Base-by-base conservation (phyloP, 495 filamentous ascomycete genomes). In the Xylaria palmicola region DNA sequence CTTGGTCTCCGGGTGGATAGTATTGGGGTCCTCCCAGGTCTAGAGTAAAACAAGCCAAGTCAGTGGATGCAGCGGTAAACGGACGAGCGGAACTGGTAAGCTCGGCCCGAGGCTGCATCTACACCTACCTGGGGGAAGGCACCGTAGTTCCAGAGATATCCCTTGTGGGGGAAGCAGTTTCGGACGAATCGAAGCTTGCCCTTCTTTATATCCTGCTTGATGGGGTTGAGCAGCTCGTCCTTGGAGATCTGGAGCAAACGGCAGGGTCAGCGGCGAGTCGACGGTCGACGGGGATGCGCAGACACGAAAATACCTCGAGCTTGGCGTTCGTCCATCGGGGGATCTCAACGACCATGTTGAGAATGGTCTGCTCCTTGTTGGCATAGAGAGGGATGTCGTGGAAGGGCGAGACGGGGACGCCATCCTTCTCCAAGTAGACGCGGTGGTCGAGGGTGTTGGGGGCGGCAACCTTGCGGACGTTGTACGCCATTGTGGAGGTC, bases 81-180 rank as follows among this genome's bases (percentile, higher is more conserved):
- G 67, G 20, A 27, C 36, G 41, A 54, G n/a, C 20, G 43, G 56
- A 59, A 27, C 19, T 49, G 13, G 53, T 40, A 17, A n/a, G 65
- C 9, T 15, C 24, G 45, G 53, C 22, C 41, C 58, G 34, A 55
- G 17, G 54, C 49, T 29, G n/a, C 58, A n/a, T n/a, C n/a, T n/a
- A 24, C 37, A 70, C 81, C 63, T 82, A 92, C 91, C 83, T 94
- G 94, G 68, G 95, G 94, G 87, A 99, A 98, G 79, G 92, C 91
- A 78, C 94, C 94, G 77, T 99, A 99, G 85, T 98, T 99, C 95
- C 95, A 99, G 65, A 98, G 90, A 77, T 98, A 99, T 54, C 94
- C 94, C 85, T 98, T 97, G 86, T 99, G 95, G 65, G 94, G 94
- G 86, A 99, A 99, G 86, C 94, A 98, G 88, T 99, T 99, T 78